Evolutionary conservation across 345 rosid genomes (phyloP), one percentile per base, ranked within the genome.

Genomic region (Eutrema heterophyllum): DNA sequence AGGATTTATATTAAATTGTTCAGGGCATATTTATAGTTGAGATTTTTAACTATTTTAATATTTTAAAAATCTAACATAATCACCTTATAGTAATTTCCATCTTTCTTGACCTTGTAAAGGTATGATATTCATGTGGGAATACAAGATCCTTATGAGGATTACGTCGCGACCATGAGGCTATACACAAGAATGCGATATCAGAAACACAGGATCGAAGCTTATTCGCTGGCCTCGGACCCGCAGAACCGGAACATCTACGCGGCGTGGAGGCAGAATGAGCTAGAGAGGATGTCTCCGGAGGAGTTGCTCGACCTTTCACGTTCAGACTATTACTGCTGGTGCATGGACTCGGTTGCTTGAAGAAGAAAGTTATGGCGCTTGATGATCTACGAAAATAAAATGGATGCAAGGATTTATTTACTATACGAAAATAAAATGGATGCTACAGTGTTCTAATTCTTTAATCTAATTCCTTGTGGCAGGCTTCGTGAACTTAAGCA

Each of bases 401-500:
- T 44, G 11, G 16, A 8, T 5, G 6, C 2, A 46, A 55, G 6
- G 9, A 35, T 46, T 59, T n/a, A 59, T 15, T 13, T 41, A 16
- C n/a, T n/a, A 43, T 32, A 18, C n/a, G n/a, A n/a, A n/a, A n/a
- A n/a, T n/a, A n/a, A n/a, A n/a, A n/a, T n/a, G n/a, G n/a, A n/a
- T n/a, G n/a, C 27, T 16, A 46, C n/a, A 30, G 33, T 59, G n/a
- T 72, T 29, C 44, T 62, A 11, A 45, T 36, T 46, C 55, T 57
- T 27, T 67, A 0, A 18, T 10, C 11, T 32, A 66, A 56, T 73
- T 55, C 36, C 39, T 26, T 73, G 15, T 69, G 69, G 11, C 90
- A 93, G 98, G 86, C 94, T 93, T 73, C 96, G 97, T 29, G 97
- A 93, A 10, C 83, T 93, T 65, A 93, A 91, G 75, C 98, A 93